These are phyloP conservation scores for Punctularia strigosozonata DNA, from an alignment of 768 basidiomycete species.

Conservation along the genomic window DNA sequence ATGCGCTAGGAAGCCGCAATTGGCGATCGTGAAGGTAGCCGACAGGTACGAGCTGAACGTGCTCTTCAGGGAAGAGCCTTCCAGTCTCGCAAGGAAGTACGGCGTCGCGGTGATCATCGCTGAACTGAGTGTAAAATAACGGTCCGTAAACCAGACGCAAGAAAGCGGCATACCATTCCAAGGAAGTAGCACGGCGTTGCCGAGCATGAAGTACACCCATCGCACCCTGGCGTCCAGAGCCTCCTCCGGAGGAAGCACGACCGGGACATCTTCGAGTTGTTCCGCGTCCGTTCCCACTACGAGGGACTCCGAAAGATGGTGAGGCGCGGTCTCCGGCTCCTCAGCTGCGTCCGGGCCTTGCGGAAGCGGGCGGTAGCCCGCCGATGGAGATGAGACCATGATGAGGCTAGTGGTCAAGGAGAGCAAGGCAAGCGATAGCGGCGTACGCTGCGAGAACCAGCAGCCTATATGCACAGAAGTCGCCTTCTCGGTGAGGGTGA, in stretches of 20 bases:
- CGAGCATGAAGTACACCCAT: slow-evolving; percentile 64
- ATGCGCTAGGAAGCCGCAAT: slow-evolving; percentile 62
- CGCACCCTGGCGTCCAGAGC: slow-evolving; percentile 33
- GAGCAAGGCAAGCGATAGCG: too few species aligned
- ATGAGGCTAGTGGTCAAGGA: too few species aligned
- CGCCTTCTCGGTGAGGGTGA: too few species aligned
- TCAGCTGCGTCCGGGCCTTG: too few species aligned
- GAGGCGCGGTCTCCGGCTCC: too few species aligned
- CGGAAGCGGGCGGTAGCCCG: too few species aligned
- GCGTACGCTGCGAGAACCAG: too few species aligned
- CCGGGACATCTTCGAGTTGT: slow-evolving; percentile 3
- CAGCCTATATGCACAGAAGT: too few species aligned
- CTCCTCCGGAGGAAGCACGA: slow-evolving; percentile 13
- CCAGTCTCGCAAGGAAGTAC: slow-evolving; percentile 65
- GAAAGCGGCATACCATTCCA: slow-evolving; percentile 67
- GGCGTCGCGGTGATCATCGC: slow-evolving; percentile 81
- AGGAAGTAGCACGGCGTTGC: slow-evolving; percentile 69
- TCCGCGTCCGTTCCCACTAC: slow-evolving; percentile 7
- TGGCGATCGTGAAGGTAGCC: slow-evolving; percentile 41
- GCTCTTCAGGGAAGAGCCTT: slow-evolving; percentile 39
- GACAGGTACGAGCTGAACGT: slow-evolving; percentile 36
- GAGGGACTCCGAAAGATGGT: too few species aligned
- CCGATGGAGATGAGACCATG: too few species aligned
- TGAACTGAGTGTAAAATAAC: slow-evolving; percentile 18
- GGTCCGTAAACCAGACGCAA: neutral